These are phyloP conservation scores for Helichrysum umbraculigerum DNA, from an alignment of 129 eudicot genomes.

Conservation along the genomic window DNA sequence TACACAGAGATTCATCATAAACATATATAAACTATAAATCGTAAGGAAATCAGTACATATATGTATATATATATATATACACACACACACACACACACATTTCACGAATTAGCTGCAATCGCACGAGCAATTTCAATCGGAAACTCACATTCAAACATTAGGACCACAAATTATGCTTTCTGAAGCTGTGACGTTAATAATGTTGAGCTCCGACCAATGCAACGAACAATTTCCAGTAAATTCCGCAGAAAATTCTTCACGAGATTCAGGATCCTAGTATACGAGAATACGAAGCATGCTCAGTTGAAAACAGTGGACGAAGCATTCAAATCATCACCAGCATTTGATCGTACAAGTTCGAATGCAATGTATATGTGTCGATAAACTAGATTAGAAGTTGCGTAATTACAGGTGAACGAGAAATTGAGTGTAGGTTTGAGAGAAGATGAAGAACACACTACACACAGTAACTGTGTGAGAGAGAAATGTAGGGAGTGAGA, in stretches of 20 bases:
- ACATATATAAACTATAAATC: too few species aligned
- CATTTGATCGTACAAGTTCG: slow-evolving; percentile 9
- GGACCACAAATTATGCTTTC: not conserved
- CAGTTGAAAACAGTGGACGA: slow-evolving; percentile 7
- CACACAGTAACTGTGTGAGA: slow-evolving; percentile 15
- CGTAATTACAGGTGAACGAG: not conserved
- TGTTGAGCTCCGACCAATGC: not conserved
- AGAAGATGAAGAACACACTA: slow-evolving; percentile 18
- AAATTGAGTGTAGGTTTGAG: not conserved
- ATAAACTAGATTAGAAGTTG: slow-evolving; percentile 4
- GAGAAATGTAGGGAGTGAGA: slow-evolving; percentile 6
- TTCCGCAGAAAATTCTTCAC: slow-evolving; percentile 6
- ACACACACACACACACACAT: too few species aligned
- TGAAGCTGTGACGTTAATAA: not conserved
- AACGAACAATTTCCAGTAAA: slow-evolving; percentile 11
- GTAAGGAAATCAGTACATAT: too few species aligned
- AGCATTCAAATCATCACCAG: not conserved
- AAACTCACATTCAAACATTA: too few species aligned
- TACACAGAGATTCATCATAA: too few species aligned
- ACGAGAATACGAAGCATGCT: slow-evolving; percentile 6
- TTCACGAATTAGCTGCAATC: too few species aligned
- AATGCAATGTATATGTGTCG: not conserved
- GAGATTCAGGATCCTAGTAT: slow-evolving; percentile 28
- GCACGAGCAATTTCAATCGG: too few species aligned
- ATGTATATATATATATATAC: too few species aligned